Evolutionary conservation across 495 filamentous ascomycete genomes (phyloP).

Genomic region (Clohesyomyces aquaticus): DNA sequence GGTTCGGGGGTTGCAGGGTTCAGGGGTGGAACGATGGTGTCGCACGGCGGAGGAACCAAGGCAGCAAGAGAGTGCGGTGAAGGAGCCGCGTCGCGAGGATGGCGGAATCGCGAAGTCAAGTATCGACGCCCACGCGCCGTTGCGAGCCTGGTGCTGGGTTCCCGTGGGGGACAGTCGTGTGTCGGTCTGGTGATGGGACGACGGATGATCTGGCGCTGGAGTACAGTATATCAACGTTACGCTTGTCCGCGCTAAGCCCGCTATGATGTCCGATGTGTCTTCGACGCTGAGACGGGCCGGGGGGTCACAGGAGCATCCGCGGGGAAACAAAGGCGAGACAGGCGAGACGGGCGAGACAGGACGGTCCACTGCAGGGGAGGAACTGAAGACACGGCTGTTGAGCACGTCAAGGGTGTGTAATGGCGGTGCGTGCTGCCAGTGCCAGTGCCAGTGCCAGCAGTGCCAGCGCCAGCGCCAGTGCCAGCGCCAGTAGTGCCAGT

Average conservation of each 20-base stretch:
- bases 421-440: background rate
- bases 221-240: constrained; percentile 4
- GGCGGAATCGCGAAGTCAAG: background rate
- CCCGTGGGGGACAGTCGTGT: constrained; percentile 9
- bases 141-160: background rate
- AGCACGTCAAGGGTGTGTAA: no score
- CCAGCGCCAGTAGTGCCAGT: no score
- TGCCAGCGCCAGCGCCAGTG: no score
- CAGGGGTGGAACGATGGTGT: background rate
- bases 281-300: background rate
- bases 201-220: constrained; percentile 7
- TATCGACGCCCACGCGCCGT: background rate
- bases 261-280: background rate
- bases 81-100: background rate
- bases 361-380: background rate
- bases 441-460: background rate
- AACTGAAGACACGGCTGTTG: background rate
- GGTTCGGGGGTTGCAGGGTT: background rate
- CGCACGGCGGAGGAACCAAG: background rate
- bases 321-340: constrained; percentile 14
- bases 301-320: constrained; percentile 14
- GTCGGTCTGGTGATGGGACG: constrained; percentile 1
- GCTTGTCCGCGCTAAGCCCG: constrained; percentile 9
- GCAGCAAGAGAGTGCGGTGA: background rate
- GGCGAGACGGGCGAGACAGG: background rate